Conservation (phyloP, 2,329 filamentous ascomycete species). For the Epichloe festucae region DNA sequence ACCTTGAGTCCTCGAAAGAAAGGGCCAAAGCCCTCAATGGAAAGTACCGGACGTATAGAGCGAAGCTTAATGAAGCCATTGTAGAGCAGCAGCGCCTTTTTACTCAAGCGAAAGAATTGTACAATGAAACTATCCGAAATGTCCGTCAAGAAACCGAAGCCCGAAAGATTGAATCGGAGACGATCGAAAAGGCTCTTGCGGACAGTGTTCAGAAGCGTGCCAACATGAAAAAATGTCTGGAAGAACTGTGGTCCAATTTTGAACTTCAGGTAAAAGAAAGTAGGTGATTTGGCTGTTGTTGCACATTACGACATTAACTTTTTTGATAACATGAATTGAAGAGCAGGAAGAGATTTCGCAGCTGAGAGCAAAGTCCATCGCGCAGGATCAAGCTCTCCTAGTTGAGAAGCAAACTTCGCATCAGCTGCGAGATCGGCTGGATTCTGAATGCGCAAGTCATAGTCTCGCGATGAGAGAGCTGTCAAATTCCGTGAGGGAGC, state of each 20-base stretch:
- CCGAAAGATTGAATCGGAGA: conserved; percentile 10
- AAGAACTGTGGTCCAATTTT: conserved; percentile 13
- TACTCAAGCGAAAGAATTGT: conserved; percentile 18
- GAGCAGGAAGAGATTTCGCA: conserved; percentile 14
- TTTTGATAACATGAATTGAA: conserved; percentile 3
- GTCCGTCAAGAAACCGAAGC: conserved; percentile 19
- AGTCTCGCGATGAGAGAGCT: not conserved
- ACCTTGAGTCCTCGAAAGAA: conserved; percentile 14
- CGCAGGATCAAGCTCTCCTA: conserved; percentile 9
- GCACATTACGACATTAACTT: not conserved
- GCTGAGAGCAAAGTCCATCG: conserved; percentile 10
- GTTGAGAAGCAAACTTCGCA: conserved; percentile 1
- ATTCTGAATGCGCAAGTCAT: not conserved
- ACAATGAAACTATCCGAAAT: conserved; percentile 20
- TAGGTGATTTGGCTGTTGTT: conserved; percentile 6
- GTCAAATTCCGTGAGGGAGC: not conserved
- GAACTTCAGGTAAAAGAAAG: conserved; percentile 13
- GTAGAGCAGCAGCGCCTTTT: conserved; percentile 33
- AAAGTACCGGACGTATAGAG: conserved; percentile 22
- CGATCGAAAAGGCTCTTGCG: conserved; percentile 16
- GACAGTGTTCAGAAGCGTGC: conserved; percentile 19
- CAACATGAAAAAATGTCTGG: conserved; percentile 18
- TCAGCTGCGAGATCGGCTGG: not conserved
- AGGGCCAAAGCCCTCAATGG: conserved; percentile 14
- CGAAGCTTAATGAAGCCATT: conserved; percentile 31